Evolutionary conservation across 176 grass and related monocot genomes (phyloP).

Genomic region (Juncus inflexus): DNA sequence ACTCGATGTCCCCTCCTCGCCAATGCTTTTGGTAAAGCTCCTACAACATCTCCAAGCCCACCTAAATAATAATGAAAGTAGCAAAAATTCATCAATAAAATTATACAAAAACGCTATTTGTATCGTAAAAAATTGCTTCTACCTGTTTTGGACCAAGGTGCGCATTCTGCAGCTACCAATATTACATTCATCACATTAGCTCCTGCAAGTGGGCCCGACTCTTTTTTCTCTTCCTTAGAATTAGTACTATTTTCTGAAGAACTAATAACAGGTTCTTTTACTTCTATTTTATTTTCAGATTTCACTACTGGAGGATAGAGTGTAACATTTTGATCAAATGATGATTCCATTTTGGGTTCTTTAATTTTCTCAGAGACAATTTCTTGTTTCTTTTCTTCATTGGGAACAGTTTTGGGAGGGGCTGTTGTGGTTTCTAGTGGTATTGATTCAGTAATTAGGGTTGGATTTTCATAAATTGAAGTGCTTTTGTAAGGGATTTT

Average conservation of each 20-base stretch:
- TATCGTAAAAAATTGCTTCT: conserved; percentile 1
- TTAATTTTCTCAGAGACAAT: not conserved
- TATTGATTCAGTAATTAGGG: conserved; percentile 14
- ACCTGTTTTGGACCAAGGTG: conserved; percentile 93
- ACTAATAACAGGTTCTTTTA: conserved; percentile 17
- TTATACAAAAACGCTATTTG: not conserved
- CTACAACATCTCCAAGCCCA: conserved; percentile 90
- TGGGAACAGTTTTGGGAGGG: not conserved
- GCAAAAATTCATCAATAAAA: not conserved
- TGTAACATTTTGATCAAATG: not conserved
- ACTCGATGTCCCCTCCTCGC: conserved; percentile 95
- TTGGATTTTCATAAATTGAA: not conserved
- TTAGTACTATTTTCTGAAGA: conserved; percentile 15
- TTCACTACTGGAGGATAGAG: conserved; percentile 9
- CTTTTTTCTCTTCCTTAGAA: conserved; percentile 38
- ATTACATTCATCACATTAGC: conserved; percentile 93
- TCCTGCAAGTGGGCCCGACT: conserved; percentile 56
- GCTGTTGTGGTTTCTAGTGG: not conserved
- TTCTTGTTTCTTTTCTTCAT: conserved; percentile 12
- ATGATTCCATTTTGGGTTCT: conserved; percentile 15
- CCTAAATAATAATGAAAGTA: conserved; percentile 44
- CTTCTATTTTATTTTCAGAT: conserved; percentile 12
- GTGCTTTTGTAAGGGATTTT: not conserved
- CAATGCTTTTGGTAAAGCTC: conserved; percentile 92
- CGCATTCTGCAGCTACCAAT: conserved; percentile 81